Conservation (phyloP, 2,329 filamentous ascomycete species). For the Colletotrichum lini region DNA sequence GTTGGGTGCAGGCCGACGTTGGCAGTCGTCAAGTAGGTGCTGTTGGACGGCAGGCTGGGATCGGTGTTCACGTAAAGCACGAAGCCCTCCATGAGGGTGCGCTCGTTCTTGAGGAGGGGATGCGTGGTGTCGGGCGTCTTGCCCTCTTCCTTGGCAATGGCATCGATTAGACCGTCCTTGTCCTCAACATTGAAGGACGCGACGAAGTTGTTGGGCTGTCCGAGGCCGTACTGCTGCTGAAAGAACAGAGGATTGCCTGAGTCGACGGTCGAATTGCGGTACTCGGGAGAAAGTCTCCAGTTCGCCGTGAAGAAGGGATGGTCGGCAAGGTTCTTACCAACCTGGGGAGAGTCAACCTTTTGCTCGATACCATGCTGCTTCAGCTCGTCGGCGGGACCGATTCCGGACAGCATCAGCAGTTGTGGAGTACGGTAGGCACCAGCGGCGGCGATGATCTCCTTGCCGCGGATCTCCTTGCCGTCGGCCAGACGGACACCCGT, state of each 20-base stretch:
- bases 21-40: conserved; percentile 44
- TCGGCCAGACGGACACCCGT: conserved; percentile 49
- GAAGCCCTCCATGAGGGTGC: conserved; percentile 46
- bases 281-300: conserved; percentile 53
- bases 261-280: conserved; percentile 50
- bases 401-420: conserved; percentile 67
- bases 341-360: conserved; percentile 60
- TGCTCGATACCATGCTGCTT: conserved; percentile 58
- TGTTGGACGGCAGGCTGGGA: conserved; percentile 39
- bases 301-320: conserved; percentile 48
- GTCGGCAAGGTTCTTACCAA: conserved; percentile 66
- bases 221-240: conserved; percentile 53
- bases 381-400: conserved; percentile 60
- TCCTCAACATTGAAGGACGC: conserved; percentile 47
- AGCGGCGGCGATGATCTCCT: conserved; percentile 58
- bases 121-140: conserved; percentile 49
- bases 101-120: conserved; percentile 48
- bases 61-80: conserved; percentile 44
- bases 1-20: conserved; percentile 47
- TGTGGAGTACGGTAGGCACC: conserved; percentile 67
- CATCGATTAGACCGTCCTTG: conserved; percentile 48
- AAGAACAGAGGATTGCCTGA: conserved; percentile 51
- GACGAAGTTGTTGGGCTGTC: conserved; percentile 55
- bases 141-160: conserved; percentile 53
- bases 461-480: conserved; percentile 48